phyloP scores from a whole-genome alignment of 2,329 filamentous ascomycete species.

The Pseudogymnoascus sp. region DNA sequence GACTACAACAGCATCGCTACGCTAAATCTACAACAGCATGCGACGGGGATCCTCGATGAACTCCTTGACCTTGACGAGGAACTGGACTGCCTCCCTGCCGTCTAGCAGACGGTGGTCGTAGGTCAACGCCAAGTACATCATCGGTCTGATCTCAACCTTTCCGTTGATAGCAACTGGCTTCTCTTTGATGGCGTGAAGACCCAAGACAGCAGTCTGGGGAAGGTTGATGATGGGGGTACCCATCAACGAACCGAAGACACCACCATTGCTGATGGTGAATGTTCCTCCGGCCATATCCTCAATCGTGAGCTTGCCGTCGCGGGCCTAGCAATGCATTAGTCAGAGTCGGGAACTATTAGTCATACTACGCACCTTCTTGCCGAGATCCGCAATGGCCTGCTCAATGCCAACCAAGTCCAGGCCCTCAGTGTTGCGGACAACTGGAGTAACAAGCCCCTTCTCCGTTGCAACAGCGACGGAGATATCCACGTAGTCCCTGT shows the following conservation, averaged over 20 bases:
- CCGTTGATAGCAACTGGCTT: constrained; percentile 84
- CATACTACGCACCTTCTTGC: constrained; percentile 69
- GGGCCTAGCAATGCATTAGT: constrained; percentile 53
- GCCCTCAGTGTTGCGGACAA: constrained; percentile 86
- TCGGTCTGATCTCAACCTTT: constrained; percentile 92
- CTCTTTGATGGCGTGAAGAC: constrained; percentile 95
- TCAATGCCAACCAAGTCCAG: constrained; percentile 88
- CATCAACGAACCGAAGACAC: constrained; percentile 95
- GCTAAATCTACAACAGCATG: constrained; percentile 61
- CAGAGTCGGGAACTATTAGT: neutral
- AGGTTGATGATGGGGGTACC: constrained; percentile 98
- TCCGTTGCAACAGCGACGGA: constrained; percentile 95
- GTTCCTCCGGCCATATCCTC: constrained; percentile 99
- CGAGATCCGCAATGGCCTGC: constrained; percentile 83
- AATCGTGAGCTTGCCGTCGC: constrained; percentile 93
- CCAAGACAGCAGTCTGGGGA: constrained; percentile 85
- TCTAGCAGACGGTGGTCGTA: constrained; percentile 96
- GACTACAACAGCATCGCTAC: constrained; percentile 10
- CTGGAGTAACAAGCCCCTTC: constrained; percentile 93
- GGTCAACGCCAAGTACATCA: constrained; percentile 98
- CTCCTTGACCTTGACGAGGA: constrained; percentile 95
- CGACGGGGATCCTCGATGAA: constrained; percentile 91
- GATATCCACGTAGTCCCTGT: constrained; percentile 96
- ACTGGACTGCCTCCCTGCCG: constrained; percentile 90
- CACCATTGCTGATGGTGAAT: constrained; percentile 96